Evolutionary conservation across 805 yeast species (phyloP).

Genomic region (Candida jianshihensis): DNA sequence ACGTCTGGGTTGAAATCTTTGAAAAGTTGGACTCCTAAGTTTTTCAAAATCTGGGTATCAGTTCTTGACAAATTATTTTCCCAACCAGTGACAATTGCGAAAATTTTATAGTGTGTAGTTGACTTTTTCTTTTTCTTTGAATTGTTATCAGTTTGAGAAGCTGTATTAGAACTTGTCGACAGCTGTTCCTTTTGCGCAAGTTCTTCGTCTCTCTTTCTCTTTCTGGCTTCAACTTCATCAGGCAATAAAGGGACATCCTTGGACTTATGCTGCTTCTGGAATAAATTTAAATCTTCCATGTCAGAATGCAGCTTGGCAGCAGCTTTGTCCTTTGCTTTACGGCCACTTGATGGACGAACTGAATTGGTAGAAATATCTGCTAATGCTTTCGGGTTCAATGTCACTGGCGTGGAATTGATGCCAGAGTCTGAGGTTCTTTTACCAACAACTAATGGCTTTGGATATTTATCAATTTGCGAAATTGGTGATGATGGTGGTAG

Average conservation of each 20-base stretch:
- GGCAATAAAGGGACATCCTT: slow-evolving; percentile 33
- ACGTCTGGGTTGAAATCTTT: slow-evolving; percentile 25
- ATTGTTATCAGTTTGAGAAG: no score
- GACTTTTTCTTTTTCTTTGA: slow-evolving; percentile 4
- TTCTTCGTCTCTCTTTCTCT: slow-evolving; percentile 12
- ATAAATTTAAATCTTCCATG: slow-evolving; percentile 61
- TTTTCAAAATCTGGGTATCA: slow-evolving; percentile 36
- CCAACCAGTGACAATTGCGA: slow-evolving; percentile 61
- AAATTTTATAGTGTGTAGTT: slow-evolving; percentile 26
- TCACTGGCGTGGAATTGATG: slow-evolving; percentile 4
- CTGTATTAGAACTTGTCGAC: slow-evolving; percentile 12
- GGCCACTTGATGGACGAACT: slow-evolving; percentile 21
- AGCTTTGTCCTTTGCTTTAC: slow-evolving; percentile 65
- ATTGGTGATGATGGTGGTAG: not conserved
- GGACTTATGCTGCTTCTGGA: slow-evolving; percentile 46
- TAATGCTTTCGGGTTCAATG: slow-evolving; percentile 6
- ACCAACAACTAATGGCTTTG: no score
- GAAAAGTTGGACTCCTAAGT: slow-evolving; percentile 51
- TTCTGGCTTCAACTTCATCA: slow-evolving; percentile 28
- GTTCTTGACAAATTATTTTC: slow-evolving; percentile 38
- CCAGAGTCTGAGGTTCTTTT: slow-evolving; percentile 2
- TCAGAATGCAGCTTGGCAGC: slow-evolving; percentile 57
- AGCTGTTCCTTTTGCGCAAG: slow-evolving; percentile 1
- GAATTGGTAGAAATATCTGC: slow-evolving; percentile 10
- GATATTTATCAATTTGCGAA: not conserved